Evolutionary conservation across 164 flowering plant genomes (phyloP), one percentile per base, ranked within the genome.

Genomic region (Echeveria elegans): DNA sequence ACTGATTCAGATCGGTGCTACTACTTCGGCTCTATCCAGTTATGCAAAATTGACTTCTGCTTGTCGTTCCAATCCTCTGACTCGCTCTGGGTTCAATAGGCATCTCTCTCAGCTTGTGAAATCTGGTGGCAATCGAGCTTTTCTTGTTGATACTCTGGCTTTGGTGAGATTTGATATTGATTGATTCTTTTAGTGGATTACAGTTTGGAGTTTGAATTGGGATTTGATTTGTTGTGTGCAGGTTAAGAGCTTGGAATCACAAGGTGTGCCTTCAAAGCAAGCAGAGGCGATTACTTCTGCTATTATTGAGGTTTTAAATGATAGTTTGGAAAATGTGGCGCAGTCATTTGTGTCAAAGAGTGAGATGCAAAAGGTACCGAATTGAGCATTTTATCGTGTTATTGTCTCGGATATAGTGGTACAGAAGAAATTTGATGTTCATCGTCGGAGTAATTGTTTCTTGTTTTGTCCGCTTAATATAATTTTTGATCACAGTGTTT

Each of bases 81-180:
- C 43, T 71, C 36, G 73, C 65, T 36, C 61, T 56, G 61, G 61
- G 32, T 67, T 24, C 31, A 3, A 15, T 15, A 68, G 89, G 45
- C 72, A 65, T 67, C 74, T 81, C 45, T 85, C 93, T 4, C 80
- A 83, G 72, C 85, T 81, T 16, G 85, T 74, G 9, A 75, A 79
- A 64, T 40, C 80, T 8, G 77, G 71, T 12, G 82, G 86, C 4
- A 82, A 77, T 31, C 88, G 90, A 1, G 90, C 85, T 0, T 90
- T 82, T 67, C 90, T 90, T 10, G 92, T 90, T 11, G 92, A 89
- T 68, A 88, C 96, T 0, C 71, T 89, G 37, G 89, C 86, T 0
- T 63, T 89, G 88, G 93, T 89, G 80, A 48, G 61, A 11, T 29
- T 29, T 56, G 16, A 1, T 2, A 9, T 56, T 56, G 26, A 2